These are phyloP conservation scores for Cordyceps cateniannulata DNA, from an alignment of 2,329 filamentous ascomycete genomes.

Conservation along the genomic window DNA sequence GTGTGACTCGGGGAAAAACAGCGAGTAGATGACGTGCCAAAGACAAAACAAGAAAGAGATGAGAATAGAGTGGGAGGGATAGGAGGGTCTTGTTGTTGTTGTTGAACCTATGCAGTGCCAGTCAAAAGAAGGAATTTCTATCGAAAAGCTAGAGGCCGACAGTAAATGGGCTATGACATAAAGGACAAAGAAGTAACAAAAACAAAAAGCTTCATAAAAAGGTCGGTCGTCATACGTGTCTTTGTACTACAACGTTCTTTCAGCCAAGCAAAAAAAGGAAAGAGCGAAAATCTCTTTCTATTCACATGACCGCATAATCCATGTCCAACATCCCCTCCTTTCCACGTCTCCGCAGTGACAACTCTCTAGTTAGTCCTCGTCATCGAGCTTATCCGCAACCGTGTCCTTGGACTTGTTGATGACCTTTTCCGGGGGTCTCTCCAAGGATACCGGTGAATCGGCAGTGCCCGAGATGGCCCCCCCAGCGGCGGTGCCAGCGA, in stretches of 20 bases:
- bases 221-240: not conserved
- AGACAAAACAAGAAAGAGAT: not conserved
- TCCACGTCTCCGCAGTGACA: not conserved
- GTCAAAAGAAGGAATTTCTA: conserved; percentile 4
- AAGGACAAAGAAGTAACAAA: not conserved
- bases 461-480: conserved; percentile 25
- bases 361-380: conserved; percentile 39
- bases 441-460: conserved; percentile 17
- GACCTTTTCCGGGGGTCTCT: conserved; percentile 41
- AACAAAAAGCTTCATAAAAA: not conserved
- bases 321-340: not conserved
- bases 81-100: not conserved
- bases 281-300: not conserved
- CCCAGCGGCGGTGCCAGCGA: conserved; percentile 36
- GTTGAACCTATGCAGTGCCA: not conserved
- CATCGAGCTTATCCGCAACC: conserved; percentile 46
- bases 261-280: not conserved
- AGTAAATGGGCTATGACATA: not conserved
- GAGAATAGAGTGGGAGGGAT: not conserved
- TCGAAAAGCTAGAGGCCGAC: not conserved
- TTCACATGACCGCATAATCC: conserved; percentile 2
- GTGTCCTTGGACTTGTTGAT: conserved; percentile 44
- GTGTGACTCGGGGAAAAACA: not conserved
- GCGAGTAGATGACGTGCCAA: not conserved
- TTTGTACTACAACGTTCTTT: not conserved